A percentile compares a stretch with the other conserved stretches of the same genome.
These are phyloP conservation scores for Verticillium nonalfalfae DNA, from an alignment of 2,329 filamentous ascomycete genomes.

Conservation along the genomic window DNA sequence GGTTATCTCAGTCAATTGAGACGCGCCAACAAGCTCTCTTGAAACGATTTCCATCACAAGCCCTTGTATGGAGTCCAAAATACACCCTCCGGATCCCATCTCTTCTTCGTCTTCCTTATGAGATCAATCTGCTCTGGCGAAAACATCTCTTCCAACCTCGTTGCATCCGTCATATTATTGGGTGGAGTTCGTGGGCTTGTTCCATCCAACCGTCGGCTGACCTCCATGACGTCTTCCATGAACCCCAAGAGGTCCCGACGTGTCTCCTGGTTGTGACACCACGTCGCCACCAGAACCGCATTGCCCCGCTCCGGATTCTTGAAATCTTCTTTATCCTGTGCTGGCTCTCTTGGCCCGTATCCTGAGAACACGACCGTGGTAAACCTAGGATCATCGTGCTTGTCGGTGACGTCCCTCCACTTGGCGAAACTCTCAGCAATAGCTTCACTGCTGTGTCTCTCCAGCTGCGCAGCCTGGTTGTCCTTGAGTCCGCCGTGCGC, in stretches of 20 bases:
- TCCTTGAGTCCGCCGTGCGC: conserved; percentile 22
- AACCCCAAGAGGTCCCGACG: conserved; percentile 1
- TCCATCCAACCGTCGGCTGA: conserved; percentile 7
- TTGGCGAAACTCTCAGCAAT: conserved; percentile 15
- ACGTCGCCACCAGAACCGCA: conserved; percentile 4
- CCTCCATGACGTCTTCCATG: conserved; percentile 7
- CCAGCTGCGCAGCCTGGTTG: conserved; percentile 15
- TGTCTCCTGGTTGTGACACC: conserved; percentile 11
- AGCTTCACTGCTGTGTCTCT: conserved; percentile 4
- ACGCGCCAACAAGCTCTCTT: too few relatives aligned
- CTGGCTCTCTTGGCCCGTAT: neutral
- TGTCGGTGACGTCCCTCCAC: conserved; percentile 16
- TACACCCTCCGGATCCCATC: conserved; percentile 16
- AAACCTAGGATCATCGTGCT: conserved; percentile 11
- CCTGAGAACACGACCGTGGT: conserved; percentile 11
- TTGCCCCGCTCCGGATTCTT: conserved; percentile 14
- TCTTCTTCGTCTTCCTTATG: conserved; percentile 12
- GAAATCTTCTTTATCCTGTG: conserved; percentile 7
- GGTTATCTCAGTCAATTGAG: too few relatives aligned
- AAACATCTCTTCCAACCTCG: conserved; percentile 14
- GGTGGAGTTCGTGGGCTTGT: conserved; percentile 11
- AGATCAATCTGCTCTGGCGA: conserved; percentile 8
- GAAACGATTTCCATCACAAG: too few relatives aligned
- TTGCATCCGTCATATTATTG: conserved; percentile 15
- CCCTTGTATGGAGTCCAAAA: conserved; percentile 16